Percentiles rank a stretch among this genome's conserved stretches.
Conservation (phyloP, 208 protist species). For the Trypanosoma scelopori region DNA sequence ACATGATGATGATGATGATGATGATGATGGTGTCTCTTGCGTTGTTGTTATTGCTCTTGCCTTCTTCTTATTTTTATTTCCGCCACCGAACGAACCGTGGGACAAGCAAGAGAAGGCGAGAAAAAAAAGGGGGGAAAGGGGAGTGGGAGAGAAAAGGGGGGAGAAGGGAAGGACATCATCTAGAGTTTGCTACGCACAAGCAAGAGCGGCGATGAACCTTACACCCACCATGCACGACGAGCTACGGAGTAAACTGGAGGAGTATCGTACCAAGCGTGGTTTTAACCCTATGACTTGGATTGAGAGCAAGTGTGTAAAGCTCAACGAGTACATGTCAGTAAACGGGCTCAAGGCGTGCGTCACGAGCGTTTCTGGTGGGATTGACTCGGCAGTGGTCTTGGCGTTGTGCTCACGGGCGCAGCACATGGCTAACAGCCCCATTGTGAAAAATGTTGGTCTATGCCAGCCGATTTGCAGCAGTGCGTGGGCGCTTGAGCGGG, state of each 20-base stretch:
- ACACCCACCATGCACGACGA: conserved; percentile 60
- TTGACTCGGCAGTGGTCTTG: conserved; percentile 94
- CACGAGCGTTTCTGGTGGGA: conserved; percentile 91
- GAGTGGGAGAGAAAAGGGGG: not conserved
- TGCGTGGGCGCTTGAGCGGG: conserved; percentile 84
- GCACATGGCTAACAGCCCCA: conserved; percentile 59
- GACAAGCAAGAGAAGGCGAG: not conserved
- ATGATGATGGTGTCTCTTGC: too few relatives aligned
- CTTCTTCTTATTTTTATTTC: conserved; percentile 16
- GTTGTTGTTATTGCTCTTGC: conserved; percentile 14
- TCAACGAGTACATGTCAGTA: conserved; percentile 92
- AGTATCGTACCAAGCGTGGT: conserved; percentile 59
- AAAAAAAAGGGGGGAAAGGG: not conserved
- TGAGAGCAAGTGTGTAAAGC: conserved; percentile 76
- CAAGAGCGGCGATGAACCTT: conserved; percentile 31
- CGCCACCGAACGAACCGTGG: not conserved
- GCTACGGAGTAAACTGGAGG: conserved; percentile 55
- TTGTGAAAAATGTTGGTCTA: conserved; percentile 89
- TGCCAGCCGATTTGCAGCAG: conserved; percentile 95
- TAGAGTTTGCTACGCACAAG: not conserved
- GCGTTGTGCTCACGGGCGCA: conserved; percentile 84
- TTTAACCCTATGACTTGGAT: conserved; percentile 89
- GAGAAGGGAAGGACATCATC: not conserved
- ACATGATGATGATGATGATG: too few relatives aligned
- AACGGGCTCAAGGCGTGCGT: conserved; percentile 88